Conservation (phyloP, 2,329 filamentous ascomycete genomes). For the Cadophora gregata region DNA sequence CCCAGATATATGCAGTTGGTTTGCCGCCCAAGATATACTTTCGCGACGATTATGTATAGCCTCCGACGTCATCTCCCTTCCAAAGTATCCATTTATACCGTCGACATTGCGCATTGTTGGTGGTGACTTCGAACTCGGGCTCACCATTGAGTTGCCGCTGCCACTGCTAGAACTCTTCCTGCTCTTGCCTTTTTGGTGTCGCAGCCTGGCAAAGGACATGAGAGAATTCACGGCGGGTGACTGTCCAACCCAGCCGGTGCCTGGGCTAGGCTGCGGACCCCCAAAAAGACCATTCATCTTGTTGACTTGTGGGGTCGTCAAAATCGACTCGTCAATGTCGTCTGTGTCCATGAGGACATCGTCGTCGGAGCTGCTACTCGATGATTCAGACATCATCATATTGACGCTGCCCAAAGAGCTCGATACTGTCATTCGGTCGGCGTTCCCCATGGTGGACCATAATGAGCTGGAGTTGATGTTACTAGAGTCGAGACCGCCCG, state of each 20-base stretch:
- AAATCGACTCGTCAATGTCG: conserved; percentile 76
- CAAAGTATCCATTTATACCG: conserved; percentile 56
- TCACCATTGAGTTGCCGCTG: conserved; percentile 73
- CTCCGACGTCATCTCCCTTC: conserved; percentile 52
- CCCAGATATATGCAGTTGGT: conserved; percentile 82
- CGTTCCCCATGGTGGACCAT: conserved; percentile 73
- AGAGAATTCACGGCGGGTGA: conserved; percentile 78
- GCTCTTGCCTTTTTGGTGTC: conserved; percentile 64
- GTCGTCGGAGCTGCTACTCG: conserved; percentile 73
- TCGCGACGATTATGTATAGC: conserved; percentile 71
- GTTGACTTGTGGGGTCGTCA: conserved; percentile 80
- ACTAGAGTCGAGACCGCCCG: conserved; percentile 66
- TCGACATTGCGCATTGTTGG: conserved; percentile 56
- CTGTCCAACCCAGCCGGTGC: conserved; percentile 67
- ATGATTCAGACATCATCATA: conserved; percentile 82
- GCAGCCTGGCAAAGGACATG: conserved; percentile 75
- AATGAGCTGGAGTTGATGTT: conserved; percentile 60
- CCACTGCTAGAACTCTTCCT: conserved; percentile 72
- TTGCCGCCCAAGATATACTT: conserved; percentile 88
- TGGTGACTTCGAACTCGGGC: conserved; percentile 77
- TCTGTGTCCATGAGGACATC: conserved; percentile 75
- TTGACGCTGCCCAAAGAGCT: conserved; percentile 63
- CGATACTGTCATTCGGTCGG: conserved; percentile 74
- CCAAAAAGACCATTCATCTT: conserved; percentile 59
- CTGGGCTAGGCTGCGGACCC: conserved; percentile 54